A percentile compares a stretch with the other conserved stretches of the same genome.
phyloP scores from a whole-genome alignment of 75 land plant species.

The Selaginella moellendorffii region DNA sequence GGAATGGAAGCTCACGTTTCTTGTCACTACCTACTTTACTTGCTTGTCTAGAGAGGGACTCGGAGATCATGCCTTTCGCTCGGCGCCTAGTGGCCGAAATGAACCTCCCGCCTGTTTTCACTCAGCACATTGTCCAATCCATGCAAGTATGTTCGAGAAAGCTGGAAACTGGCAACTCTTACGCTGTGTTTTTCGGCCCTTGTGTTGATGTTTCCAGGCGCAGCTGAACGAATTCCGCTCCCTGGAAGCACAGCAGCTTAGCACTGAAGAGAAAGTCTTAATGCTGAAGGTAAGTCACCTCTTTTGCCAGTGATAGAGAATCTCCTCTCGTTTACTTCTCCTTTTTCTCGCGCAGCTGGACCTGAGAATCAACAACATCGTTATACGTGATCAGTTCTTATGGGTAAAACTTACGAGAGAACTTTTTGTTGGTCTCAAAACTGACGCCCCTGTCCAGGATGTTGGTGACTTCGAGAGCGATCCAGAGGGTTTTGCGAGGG shows the following conservation, averaged over 20 bases:
- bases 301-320: too few relatives aligned
- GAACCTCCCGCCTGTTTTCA: slow-evolving; percentile 56
- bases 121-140: slow-evolving; percentile 53
- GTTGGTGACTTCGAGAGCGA: slow-evolving; percentile 74
- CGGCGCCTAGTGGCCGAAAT: slow-evolving; percentile 69
- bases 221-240: slow-evolving; percentile 70
- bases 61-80: slow-evolving; percentile 53
- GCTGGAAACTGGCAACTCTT: too few relatives aligned
- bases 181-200: background rate
- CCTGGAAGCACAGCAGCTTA: slow-evolving; percentile 81
- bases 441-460: too few relatives aligned
- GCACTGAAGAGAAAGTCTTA: slow-evolving; percentile 55
- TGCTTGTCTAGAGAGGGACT: slow-evolving; percentile 54
- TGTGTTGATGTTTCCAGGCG: slow-evolving; percentile 25
- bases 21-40: too few relatives aligned
- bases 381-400: slow-evolving; percentile 73
- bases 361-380: slow-evolving; percentile 60
- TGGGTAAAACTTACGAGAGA: too few relatives aligned
- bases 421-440: too few relatives aligned
- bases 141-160: slow-evolving; percentile 61
- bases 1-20: too few relatives aligned
- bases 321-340: too few relatives aligned
- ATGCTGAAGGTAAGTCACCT: slow-evolving; percentile 64
- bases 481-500: slow-evolving; percentile 81
- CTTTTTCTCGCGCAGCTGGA: slow-evolving; percentile 85